phyloP scores from a whole-genome alignment of 2,329 filamentous ascomycete species.

The Amauroascus verrucosus region DNA sequence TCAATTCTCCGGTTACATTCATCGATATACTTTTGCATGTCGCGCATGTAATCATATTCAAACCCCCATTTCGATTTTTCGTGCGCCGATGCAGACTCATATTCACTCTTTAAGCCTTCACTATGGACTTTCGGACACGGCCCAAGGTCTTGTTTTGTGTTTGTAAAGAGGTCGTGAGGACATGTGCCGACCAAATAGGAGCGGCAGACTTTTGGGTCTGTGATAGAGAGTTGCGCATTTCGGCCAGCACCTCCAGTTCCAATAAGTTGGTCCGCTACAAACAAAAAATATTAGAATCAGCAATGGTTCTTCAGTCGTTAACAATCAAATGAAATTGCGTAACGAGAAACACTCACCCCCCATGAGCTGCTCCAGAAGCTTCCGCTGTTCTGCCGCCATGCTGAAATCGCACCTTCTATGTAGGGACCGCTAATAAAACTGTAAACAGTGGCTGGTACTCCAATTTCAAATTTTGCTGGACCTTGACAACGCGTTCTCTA shows the following conservation, averaged over 20 bases:
- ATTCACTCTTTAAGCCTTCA: slow-evolving; percentile 80
- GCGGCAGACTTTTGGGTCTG: slow-evolving; percentile 85
- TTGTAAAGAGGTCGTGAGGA: slow-evolving; percentile 97
- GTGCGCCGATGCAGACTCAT: slow-evolving; percentile 59
- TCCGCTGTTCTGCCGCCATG: slow-evolving; percentile 96
- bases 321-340: neutral
- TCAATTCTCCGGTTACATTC: slow-evolving; percentile 95
- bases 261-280: slow-evolving; percentile 56
- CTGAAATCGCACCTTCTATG: neutral
- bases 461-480: neutral
- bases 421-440: neutral
- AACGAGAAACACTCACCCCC: slow-evolving; percentile 34
- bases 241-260: slow-evolving; percentile 63
- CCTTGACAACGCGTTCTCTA: neutral
- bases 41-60: slow-evolving; percentile 91
- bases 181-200: slow-evolving; percentile 90
- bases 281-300: slow-evolving; percentile 17
- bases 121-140: slow-evolving; percentile 80
- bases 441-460: no score
- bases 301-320: slow-evolving; percentile 19
- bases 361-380: slow-evolving; percentile 92
- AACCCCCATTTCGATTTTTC: slow-evolving; percentile 76
- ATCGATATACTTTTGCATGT: slow-evolving; percentile 93
- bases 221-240: slow-evolving; percentile 73
- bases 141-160: slow-evolving; percentile 96